These are phyloP conservation scores for Candida krabiensis DNA, from an alignment of 805 yeast species.

Conservation along the genomic window DNA sequence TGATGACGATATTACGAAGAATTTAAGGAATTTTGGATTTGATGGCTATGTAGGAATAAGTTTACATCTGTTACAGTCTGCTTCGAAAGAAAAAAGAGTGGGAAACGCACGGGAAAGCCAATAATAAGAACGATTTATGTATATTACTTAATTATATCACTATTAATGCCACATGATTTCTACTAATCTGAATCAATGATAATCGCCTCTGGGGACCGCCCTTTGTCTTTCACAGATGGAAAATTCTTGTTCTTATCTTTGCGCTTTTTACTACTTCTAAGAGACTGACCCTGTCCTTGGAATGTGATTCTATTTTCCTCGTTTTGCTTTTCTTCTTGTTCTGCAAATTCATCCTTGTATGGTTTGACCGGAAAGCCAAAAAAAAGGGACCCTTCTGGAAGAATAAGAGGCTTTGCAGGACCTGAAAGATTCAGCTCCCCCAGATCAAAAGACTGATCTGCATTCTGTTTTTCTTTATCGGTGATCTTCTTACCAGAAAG, in stretches of 20 bases:
- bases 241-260: slow-evolving; percentile 53
- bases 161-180: too few species aligned
- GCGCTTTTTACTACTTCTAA: slow-evolving; percentile 59
- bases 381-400: slow-evolving; percentile 86
- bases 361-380: slow-evolving; percentile 85
- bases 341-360: slow-evolving; percentile 40
- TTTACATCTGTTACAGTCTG: slow-evolving; percentile 12
- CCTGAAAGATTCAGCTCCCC: slow-evolving; percentile 49
- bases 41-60: slow-evolving; percentile 25
- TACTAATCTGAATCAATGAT: slow-evolving; percentile 59
- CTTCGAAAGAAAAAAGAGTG: background rate
- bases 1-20: slow-evolving; percentile 3
- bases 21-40: slow-evolving; percentile 10
- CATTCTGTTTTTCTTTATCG: slow-evolving; percentile 10
- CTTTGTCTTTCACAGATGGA: slow-evolving; percentile 59
- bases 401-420: slow-evolving; percentile 65
- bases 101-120: background rate
- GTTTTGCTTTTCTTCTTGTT: slow-evolving; percentile 28
- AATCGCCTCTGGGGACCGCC: slow-evolving; percentile 74
- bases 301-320: slow-evolving; percentile 33
- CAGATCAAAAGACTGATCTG: slow-evolving; percentile 16
- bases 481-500: slow-evolving; percentile 58
- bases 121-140: background rate
- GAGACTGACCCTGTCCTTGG: slow-evolving; percentile 71
- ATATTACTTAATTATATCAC: too few species aligned